phyloP scores from a whole-genome alignment of 345 rosid genomes.

The Cardamine resedifolia region DNA sequence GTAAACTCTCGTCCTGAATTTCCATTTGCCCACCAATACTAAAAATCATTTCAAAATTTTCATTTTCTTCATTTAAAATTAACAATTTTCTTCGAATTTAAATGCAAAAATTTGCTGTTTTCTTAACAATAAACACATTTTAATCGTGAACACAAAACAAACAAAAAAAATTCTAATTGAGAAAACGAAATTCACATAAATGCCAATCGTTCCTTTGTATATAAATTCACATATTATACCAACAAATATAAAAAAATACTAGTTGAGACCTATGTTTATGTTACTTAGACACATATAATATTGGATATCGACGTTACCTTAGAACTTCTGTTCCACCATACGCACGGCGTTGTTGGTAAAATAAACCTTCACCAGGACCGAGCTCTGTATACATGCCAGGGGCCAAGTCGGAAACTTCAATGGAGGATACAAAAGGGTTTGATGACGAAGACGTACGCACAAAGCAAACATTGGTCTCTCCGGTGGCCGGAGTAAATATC shows the following conservation, averaged over 20 bases:
- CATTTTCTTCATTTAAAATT: background rate
- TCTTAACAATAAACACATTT: background rate
- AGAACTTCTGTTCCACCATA: background rate
- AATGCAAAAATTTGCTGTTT: no score
- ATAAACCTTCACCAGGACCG: slow-evolving; percentile 29
- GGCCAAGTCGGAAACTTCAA: slow-evolving; percentile 26
- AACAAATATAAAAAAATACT: background rate
- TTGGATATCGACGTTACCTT: slow-evolving; percentile 4
- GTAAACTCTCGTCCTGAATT: no score
- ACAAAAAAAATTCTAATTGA: background rate
- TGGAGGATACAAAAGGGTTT: slow-evolving; percentile 37
- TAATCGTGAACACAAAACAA: background rate
- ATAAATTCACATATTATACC: no score
- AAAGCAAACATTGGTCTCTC: slow-evolving; percentile 29
- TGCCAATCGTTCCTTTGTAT: no score
- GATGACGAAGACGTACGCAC: slow-evolving; percentile 23
- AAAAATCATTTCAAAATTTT: no score
- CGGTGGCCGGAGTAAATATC: slow-evolving; percentile 23
- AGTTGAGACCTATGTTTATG: background rate
- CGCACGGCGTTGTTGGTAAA: slow-evolving; percentile 1
- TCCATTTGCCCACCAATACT: no score
- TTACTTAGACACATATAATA: background rate
- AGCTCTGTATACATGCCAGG: slow-evolving; percentile 26
- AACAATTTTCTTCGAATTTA: no score
- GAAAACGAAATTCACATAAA: no score